Base-by-base conservation (phyloP, 2,329 filamentous ascomycete genomes). In the Dendryphion nanum region DNA sequence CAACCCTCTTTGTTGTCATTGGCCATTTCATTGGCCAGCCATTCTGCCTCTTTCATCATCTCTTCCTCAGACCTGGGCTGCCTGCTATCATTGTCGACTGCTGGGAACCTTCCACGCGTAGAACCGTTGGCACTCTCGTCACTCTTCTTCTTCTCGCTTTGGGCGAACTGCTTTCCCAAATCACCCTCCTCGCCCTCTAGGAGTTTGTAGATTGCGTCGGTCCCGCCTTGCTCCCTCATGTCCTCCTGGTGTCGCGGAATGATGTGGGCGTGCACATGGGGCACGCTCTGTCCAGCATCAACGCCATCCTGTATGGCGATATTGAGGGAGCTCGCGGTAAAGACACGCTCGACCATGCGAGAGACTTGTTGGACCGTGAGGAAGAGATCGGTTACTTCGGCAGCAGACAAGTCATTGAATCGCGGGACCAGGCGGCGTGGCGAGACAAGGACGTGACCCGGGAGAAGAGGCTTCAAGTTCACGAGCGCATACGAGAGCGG, bases 291-390 rank as follows among this genome's bases (percentile, higher is more conserved):
- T 0, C 93, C 93, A 1, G 93, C 89, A 42, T 89, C 88, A 20
- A 75, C 72, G 15, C 93, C 93, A 65, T 98, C 93, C 65, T 98
- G 93, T n/a, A 98, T 78, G 0, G 91, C 90, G 34, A 98, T 83
- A 61, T 95, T 97, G 69, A 97, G 85, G 42, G 87, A 86, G 7
- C 86, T 81, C 5, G 81, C 85, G 21, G 76, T 60, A 61, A 78
- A 76, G 45, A 81, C 65, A 19, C 73, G 72, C 56, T 78, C 72
- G 6, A 96, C 76, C 72, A 94, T 89, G 32, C 77, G 78, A 53
- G 90, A 84, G 5, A 95, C 83, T 28, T 81, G 80, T 64, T 93
- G 89, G 18, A 95, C 89, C 1, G 90, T 85, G n/a, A 77, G 66
- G 70, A 96, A 95, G 16, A 98, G 79, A 64, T 98, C 91, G 23